Evolutionary conservation across 352 stramenopile genomes (phyloP).

Genomic region (Detonula confervacea): DNA sequence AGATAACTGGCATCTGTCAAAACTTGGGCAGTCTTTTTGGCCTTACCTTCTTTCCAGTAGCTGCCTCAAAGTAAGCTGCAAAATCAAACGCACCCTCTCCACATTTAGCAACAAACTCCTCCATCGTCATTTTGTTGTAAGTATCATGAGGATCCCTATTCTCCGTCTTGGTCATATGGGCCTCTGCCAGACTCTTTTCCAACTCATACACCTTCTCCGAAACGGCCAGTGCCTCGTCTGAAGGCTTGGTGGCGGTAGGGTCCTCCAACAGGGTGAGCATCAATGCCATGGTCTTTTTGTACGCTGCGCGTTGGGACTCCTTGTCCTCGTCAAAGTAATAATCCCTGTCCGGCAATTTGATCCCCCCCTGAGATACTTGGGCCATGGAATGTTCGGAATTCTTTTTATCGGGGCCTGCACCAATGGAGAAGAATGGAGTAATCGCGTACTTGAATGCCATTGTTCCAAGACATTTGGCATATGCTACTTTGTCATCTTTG

Average conservation of each 20-base stretch:
- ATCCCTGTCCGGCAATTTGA: conserved; percentile 90
- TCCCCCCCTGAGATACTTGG: conserved; percentile 87
- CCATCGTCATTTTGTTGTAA: conserved; percentile 90
- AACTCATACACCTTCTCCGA: conserved; percentile 87
- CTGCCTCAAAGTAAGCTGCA: conserved; percentile 57
- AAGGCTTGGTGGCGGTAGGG: conserved; percentile 29
- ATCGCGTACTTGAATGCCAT: conserved; percentile 73
- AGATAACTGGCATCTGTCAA: too few species aligned
- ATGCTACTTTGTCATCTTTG: conserved; percentile 31
- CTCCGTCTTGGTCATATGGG: conserved; percentile 90
- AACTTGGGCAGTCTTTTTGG: too few species aligned
- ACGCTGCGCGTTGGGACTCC: conserved; percentile 83
- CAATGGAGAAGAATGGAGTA: conserved; percentile 87
- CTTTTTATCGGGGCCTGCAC: conserved; percentile 87
- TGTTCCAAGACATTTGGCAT: conserved; percentile 52
- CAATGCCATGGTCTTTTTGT: conserved; percentile 86
- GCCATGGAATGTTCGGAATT: conserved; percentile 88
- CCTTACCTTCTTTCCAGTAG: conserved; percentile 59
- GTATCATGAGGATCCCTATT: conserved; percentile 89
- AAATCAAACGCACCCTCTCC: conserved; percentile 65
- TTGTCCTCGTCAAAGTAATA: conserved; percentile 93
- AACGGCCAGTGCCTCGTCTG: conserved; percentile 49
- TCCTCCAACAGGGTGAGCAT: conserved; percentile 87
- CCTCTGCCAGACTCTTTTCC: conserved; percentile 87
- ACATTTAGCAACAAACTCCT: conserved; percentile 45